Base-by-base conservation (phyloP, 306 rosid genomes). In the Nissolia schottii region DNA sequence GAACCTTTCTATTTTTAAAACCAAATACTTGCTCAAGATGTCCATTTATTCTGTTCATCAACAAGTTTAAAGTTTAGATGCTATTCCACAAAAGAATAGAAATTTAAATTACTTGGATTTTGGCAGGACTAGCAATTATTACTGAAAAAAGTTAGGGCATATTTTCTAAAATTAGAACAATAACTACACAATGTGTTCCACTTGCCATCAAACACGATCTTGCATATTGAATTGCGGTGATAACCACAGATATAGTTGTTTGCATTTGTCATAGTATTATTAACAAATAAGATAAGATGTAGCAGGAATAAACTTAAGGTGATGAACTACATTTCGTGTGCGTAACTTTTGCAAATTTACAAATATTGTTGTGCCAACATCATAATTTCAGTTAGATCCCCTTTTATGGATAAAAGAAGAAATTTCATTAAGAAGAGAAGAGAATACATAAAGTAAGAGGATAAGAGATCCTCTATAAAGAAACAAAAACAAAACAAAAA, bases 1-100 rank as follows among this genome's bases (percentile, higher is more conserved):
- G 74, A 78, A 63, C 79, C 69, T 84, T 93, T 64, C 70, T 71
- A 35, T 77, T 85, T 74, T 82, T 80, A 40, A 81, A 80, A 66
- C 82, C 75, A 2, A 49, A 65, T 71, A 83, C 76, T 55, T 74
- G 64, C 59, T 67, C 81, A 49, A 80, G 64, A 11, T 54, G 69
- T 56, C 86, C 84, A 43, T 83, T 83, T 22, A 45, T 55, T 68
- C 84, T 70, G 41, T 31, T 64, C 25, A 46, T 49, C 43, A 56
- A 19, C 56, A 54, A 68, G 9, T 38, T 66, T 20, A 75, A 55
- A 43, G 57, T 48, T 82, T 64, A 83, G 61, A 70, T 40, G 32
- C 63, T 71, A 38, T 7, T 49, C 65, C 55, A 62, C 35, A 51
- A 69, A 27, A 19, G 41, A 67, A 18, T n/a, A 20, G 16, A 64